Percentiles rank a stretch among this genome's conserved stretches.
These are phyloP conservation scores for Myotisia sp. DNA, from an alignment of 2,329 filamentous ascomycete species.

Conservation along the genomic window DNA sequence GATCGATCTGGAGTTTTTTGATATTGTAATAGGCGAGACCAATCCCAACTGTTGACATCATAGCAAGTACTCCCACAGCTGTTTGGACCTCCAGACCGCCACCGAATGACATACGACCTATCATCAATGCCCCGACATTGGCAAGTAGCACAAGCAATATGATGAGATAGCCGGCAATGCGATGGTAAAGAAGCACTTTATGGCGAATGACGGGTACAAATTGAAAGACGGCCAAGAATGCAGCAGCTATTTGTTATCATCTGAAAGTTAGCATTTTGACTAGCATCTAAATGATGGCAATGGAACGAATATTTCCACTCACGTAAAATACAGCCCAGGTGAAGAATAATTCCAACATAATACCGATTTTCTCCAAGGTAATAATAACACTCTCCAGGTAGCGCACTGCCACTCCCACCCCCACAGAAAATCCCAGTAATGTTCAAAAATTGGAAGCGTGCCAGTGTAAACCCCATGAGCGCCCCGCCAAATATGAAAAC, in stretches of 20 bases:
- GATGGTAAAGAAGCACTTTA: constrained; percentile 40
- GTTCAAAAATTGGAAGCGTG: constrained; percentile 35
- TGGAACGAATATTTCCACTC: background rate
- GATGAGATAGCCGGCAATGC: constrained; percentile 46
- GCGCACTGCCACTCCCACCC: constrained; percentile 11
- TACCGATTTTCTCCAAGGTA: constrained; percentile 22
- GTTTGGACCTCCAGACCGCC: constrained; percentile 40
- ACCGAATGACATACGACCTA: constrained; percentile 39
- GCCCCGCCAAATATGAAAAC: constrained; percentile 33
- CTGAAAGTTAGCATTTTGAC: background rate
- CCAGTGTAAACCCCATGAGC: constrained; percentile 36
- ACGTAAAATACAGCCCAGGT: constrained; percentile 26
- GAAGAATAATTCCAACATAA: constrained; percentile 30
- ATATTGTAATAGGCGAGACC: constrained; percentile 42
- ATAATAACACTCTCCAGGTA: constrained; percentile 35
- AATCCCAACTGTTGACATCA: constrained; percentile 16
- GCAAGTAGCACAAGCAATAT: constrained; percentile 35
- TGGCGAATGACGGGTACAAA: constrained; percentile 34
- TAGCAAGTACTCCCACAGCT: constrained; percentile 15
- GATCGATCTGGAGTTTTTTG: constrained; percentile 46
- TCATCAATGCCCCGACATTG: constrained; percentile 40
- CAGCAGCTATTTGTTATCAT: constrained; percentile 17
- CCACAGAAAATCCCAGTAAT: constrained; percentile 6
- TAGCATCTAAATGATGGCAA: background rate
- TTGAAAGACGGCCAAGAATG: constrained; percentile 28